Conservation (phyloP, 2,329 filamentous ascomycete genomes). For the Lachnellula arida region DNA sequence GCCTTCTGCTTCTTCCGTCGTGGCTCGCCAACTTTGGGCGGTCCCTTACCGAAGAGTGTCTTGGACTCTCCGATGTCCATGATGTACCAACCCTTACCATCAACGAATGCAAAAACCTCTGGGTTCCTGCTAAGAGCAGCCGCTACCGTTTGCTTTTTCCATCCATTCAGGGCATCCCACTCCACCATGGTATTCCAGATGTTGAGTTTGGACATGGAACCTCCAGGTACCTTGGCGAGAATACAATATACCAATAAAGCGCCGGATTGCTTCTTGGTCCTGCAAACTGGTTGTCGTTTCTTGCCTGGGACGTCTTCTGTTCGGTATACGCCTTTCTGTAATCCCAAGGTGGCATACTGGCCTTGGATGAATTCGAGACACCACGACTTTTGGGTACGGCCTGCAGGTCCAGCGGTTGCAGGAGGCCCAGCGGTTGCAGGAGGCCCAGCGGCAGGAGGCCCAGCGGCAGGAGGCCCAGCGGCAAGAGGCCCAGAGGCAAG, state of each 20-base stretch:
- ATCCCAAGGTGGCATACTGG: background rate
- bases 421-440: too few relatives aligned
- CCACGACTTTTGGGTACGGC: background rate
- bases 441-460: too few relatives aligned
- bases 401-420: too few relatives aligned
- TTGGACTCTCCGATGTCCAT: too few relatives aligned
- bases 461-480: too few relatives aligned
- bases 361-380: background rate
- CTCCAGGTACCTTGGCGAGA: background rate
- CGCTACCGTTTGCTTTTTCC: background rate
- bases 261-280: background rate
- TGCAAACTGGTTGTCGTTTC: background rate
- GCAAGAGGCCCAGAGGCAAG: too few relatives aligned
- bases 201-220: background rate
- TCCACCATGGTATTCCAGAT: background rate
- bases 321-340: background rate
- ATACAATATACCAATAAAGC: background rate
- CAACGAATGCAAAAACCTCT: too few relatives aligned
- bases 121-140: background rate
- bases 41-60: too few relatives aligned
- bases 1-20: too few relatives aligned
- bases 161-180: background rate
- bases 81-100: too few relatives aligned
- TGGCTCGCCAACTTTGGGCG: too few relatives aligned
- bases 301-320: background rate